These are phyloP conservation scores for Pseudozyma thailandica DNA, from an alignment of 1,284 basidiomycete species.

Conservation along the genomic window DNA sequence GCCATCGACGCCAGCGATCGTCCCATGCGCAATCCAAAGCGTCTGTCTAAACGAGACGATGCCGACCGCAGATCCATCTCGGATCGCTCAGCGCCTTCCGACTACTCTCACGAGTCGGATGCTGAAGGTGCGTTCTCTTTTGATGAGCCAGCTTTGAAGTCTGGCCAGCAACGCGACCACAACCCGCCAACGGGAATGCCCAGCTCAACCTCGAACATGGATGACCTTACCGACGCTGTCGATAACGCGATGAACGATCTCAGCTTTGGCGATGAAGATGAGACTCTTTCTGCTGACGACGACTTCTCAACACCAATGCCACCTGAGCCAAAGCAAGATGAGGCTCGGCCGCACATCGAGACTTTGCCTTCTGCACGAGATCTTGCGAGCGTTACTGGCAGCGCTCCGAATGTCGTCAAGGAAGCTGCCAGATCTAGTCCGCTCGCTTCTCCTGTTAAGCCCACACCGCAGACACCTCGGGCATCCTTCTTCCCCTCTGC, in stretches of 20 bases:
- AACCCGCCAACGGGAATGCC: background rate
- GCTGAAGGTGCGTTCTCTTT: slow-evolving; percentile 20
- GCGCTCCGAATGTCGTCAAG: background rate
- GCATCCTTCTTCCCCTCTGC: slow-evolving; percentile 7
- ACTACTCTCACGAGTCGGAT: slow-evolving; percentile 47
- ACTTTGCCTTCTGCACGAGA: slow-evolving; percentile 26
- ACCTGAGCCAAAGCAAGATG: slow-evolving; percentile 12
- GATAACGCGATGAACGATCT: slow-evolving; percentile 57
- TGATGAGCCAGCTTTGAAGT: slow-evolving; percentile 6
- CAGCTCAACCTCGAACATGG: slow-evolving; percentile 30
- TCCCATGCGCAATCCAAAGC: slow-evolving; percentile 36
- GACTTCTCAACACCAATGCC: slow-evolving; percentile 32
- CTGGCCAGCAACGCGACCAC: background rate
- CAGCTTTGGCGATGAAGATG: slow-evolving; percentile 48
- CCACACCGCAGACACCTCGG: slow-evolving; percentile 11
- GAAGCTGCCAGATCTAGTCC: slow-evolving; percentile 16
- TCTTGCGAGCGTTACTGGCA: slow-evolving; percentile 25
- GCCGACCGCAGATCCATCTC: slow-evolving; percentile 21
- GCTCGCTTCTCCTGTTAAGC: slow-evolving; percentile 11
- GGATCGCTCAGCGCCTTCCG: slow-evolving; percentile 40
- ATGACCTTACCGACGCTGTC: slow-evolving; percentile 56
- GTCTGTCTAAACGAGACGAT: slow-evolving; percentile 25
- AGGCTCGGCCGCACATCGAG: slow-evolving; percentile 11
- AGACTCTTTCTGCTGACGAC: slow-evolving; percentile 32
- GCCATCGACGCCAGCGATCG: slow-evolving; percentile 35